Base-by-base conservation (phyloP, 2,329 filamentous ascomycete genomes). In the Pezicula carpinea region DNA sequence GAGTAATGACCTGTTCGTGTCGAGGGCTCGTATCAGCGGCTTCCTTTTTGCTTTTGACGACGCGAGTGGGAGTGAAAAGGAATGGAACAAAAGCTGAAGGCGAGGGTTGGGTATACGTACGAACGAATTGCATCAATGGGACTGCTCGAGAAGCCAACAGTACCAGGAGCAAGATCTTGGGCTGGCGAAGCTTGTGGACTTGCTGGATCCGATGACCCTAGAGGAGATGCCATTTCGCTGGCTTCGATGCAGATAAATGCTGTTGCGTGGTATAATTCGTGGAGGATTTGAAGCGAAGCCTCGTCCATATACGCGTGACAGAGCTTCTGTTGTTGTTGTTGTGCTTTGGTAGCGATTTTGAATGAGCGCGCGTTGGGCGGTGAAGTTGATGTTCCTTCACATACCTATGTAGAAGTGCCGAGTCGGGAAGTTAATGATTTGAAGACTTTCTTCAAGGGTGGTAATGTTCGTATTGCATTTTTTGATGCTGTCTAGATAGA, bases 1-100 rank as follows among this genome's bases (percentile, higher is more conserved):
- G 21, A 49, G 15, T 10, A 59, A 50, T 21, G 54, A 54, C 13
- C 57, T 59, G 26, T 18, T 18, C 18, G 14, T 5, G 43, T 46
- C 15, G 46, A 18, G 26, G n/a, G 17, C 26, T 15, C 23, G 13
- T 11, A 3, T 29, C 13, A 29, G 8, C 13, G 4, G 23, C 41
- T 41, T 38, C 38, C n/a, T n/a, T 44, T 39, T 44, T 33, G 39
- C 22, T 22, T 36, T 38, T 10, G 6, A 43, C 7, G 33, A n/a
- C n/a, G 14, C n/a, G 26, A 29, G 26, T 29, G 26, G 26, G 13
- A 29, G 26, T 29, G 26, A 29, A 29, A 29, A 29, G 10, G 5
- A 10, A n/a, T n/a, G n/a, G 26, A 29, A 11, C 4, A 11, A 10
- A 29, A 11, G 13, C 8, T 29, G 26, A 29, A 11, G 13, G 2